These are phyloP conservation scores for Chaetomium olivaceum DNA, from an alignment of 2,329 filamentous ascomycete species.

Conservation along the genomic window DNA sequence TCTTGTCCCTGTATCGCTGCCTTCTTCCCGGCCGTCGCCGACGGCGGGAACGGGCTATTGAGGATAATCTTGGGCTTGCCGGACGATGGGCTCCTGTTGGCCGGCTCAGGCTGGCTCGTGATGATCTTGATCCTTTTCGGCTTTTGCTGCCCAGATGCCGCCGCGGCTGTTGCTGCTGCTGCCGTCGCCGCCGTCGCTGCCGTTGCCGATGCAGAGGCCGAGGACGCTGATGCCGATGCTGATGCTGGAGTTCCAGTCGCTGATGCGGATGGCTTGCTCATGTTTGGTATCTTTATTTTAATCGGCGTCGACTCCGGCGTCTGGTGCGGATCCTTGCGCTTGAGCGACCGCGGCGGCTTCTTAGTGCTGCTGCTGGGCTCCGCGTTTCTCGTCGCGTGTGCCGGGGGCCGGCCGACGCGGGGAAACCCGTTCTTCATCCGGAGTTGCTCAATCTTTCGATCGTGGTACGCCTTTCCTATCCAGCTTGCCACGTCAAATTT, in stretches of 20 bases:
- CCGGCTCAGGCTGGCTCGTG: neutral
- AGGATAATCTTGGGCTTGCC: slow-evolving; percentile 20
- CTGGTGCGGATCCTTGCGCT: slow-evolving; percentile 33
- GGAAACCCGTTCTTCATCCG: slow-evolving; percentile 56
- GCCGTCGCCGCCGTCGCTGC: neutral
- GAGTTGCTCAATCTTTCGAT: slow-evolving; percentile 51
- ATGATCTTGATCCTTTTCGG: slow-evolving; percentile 24
- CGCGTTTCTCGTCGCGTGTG: slow-evolving; percentile 41
- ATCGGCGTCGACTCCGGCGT: slow-evolving; percentile 27
- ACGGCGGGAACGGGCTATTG: slow-evolving; percentile 1
- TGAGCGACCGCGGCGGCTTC: slow-evolving; percentile 27
- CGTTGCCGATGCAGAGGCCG: neutral
- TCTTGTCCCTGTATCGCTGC: neutral
- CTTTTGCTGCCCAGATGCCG: slow-evolving; percentile 8
- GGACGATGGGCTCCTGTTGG: neutral
- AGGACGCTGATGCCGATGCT: neutral
- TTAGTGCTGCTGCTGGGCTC: slow-evolving; percentile 21
- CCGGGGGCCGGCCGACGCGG: slow-evolving; percentile 58
- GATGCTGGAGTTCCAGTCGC: neutral
- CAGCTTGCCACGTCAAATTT: slow-evolving; percentile 54
- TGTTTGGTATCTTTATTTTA: neutral
- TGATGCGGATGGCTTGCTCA: neutral
- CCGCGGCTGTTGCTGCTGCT: neutral
- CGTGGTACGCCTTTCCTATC: slow-evolving; percentile 58
- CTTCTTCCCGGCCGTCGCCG: neutral